Conservation (phyloP, 306 rosid genomes). For the Sophora flavescens region DNA sequence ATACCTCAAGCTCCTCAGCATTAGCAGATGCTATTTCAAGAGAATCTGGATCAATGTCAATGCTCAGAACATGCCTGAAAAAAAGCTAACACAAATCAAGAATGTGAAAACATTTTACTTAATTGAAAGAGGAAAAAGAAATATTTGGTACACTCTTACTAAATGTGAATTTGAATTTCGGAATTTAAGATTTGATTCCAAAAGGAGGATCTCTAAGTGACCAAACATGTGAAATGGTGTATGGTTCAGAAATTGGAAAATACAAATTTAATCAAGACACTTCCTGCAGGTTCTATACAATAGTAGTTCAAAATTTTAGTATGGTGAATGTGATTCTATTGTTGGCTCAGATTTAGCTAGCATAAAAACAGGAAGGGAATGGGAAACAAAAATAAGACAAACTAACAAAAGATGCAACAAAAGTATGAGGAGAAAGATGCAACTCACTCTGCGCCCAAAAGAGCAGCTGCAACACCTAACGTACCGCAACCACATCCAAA, state of each 20-base stretch:
- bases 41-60: slow-evolving; percentile 91
- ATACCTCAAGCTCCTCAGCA: slow-evolving; percentile 92
- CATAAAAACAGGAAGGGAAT: slow-evolving; percentile 7
- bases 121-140: neutral
- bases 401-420: slow-evolving; percentile 1
- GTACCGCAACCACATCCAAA: slow-evolving; percentile 98
- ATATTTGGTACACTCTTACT: neutral
- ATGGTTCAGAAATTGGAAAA: slow-evolving; percentile 17
- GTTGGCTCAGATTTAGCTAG: neutral
- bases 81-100: slow-evolving; percentile 54
- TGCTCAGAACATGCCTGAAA: slow-evolving; percentile 85
- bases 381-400: slow-evolving; percentile 12
- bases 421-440: slow-evolving; percentile 35
- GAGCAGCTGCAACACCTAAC: slow-evolving; percentile 86
- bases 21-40: slow-evolving; percentile 81
- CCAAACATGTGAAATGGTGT: neutral
- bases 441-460: slow-evolving; percentile 90
- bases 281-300: neutral
- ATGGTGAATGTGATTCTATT: neutral
- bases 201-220: slow-evolving; percentile 20
- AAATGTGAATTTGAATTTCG: neutral
- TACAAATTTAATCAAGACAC: slow-evolving; percentile 20
- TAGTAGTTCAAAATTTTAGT: slow-evolving; percentile 28
- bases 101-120: neutral
- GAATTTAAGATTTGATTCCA: slow-evolving; percentile 28